phyloP scores from a whole-genome alignment of 169 alveolate genomes.

The Prorocentrum cordatum region DNA sequence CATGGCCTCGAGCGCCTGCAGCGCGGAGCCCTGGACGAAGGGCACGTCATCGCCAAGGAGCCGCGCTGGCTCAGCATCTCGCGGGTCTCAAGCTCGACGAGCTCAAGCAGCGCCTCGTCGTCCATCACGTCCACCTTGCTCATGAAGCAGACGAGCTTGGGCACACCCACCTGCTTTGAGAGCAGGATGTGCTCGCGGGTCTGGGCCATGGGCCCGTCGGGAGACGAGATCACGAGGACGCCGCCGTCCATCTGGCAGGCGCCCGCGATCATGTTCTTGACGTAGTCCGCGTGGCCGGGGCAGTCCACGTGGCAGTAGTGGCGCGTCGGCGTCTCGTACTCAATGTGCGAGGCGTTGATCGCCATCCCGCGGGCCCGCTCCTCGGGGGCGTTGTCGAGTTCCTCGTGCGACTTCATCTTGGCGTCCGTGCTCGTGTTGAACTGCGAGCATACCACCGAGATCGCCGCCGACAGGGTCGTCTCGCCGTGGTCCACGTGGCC shows the following conservation, averaged over 20 bases:
- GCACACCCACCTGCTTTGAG: slow-evolving; percentile 70
- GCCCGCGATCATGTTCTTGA: slow-evolving; percentile 92
- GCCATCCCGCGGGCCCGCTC: slow-evolving; percentile 92
- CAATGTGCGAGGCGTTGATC: slow-evolving; percentile 87
- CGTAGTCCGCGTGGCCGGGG: slow-evolving; percentile 96
- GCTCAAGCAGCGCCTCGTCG: slow-evolving; percentile 67
- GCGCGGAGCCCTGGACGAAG: slow-evolving; percentile 55
- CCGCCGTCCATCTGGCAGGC: slow-evolving; percentile 76
- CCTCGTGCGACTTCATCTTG: too few relatives aligned
- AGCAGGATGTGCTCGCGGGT: slow-evolving; percentile 82
- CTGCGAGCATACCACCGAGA: slow-evolving; percentile 71
- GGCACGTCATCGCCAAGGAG: slow-evolving; percentile 67
- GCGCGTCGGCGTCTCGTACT: slow-evolving; percentile 78
- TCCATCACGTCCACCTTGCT: slow-evolving; percentile 70
- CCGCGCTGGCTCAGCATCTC: slow-evolving; percentile 28
- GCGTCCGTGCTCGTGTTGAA: too few relatives aligned
- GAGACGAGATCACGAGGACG: slow-evolving; percentile 89
- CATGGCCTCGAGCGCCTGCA: slow-evolving; percentile 56
- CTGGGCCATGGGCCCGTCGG: slow-evolving; percentile 96
- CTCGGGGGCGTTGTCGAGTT: slow-evolving; percentile 89
- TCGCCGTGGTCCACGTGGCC: slow-evolving; percentile 95
- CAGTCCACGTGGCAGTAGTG: slow-evolving; percentile 96
- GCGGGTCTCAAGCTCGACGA: slow-evolving; percentile 65
- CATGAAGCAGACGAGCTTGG: slow-evolving; percentile 60
- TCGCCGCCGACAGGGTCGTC: slow-evolving; percentile 92